These are phyloP conservation scores for Trichophyton verrucosum DNA, from an alignment of 2,329 filamentous ascomycete genomes.

Conservation along the genomic window DNA sequence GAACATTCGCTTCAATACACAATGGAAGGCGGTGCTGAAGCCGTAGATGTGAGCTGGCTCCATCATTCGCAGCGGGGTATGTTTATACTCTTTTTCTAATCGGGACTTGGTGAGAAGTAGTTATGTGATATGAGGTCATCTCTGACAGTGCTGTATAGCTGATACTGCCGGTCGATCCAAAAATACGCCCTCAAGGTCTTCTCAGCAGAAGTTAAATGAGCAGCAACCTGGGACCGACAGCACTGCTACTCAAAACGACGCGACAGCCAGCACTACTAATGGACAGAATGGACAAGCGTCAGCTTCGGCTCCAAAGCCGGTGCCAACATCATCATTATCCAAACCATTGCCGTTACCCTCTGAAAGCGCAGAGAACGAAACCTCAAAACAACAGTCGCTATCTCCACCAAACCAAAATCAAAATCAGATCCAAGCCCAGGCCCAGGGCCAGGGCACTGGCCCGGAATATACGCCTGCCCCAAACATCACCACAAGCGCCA, in stretches of 20 bases:
- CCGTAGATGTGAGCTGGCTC: slow-evolving; percentile 84
- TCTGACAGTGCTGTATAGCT: slow-evolving; percentile 9
- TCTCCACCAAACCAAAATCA: background rate
- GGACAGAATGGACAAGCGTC: background rate
- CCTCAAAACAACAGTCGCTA: background rate
- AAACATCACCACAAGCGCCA: background rate
- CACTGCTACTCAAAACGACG: background rate
- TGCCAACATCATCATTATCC: background rate
- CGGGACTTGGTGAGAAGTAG: background rate
- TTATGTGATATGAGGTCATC: background rate
- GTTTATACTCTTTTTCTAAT: slow-evolving; percentile 17
- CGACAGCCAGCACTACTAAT: background rate
- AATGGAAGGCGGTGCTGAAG: slow-evolving; percentile 65
- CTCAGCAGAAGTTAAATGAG: background rate
- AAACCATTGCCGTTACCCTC: background rate
- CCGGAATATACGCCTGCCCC: background rate
- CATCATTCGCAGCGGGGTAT: slow-evolving; percentile 72
- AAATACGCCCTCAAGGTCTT: slow-evolving; percentile 21
- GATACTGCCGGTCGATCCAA: slow-evolving; percentile 28
- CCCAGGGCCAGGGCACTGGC: background rate
- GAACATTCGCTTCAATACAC: background rate
- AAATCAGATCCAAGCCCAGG: background rate
- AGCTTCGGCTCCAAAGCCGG: background rate
- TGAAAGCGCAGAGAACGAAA: background rate
- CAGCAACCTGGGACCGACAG: background rate